Percentiles rank a stretch among this genome's conserved stretches.
phyloP scores from a whole-genome alignment of 495 filamentous ascomycete species.

The Aspergillus diversus region DNA sequence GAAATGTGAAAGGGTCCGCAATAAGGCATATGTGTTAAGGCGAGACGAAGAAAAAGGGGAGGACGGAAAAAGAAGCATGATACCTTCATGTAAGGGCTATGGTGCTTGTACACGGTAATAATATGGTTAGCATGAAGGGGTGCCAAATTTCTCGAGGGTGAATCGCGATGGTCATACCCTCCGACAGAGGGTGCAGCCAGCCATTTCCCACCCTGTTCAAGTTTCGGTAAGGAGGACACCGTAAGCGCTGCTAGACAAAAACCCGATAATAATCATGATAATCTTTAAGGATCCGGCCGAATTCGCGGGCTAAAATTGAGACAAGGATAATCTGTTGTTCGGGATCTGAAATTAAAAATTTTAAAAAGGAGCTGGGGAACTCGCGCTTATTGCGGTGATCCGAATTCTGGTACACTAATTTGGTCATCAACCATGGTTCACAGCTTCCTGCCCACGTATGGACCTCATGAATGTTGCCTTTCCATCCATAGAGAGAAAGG shows the following conservation, averaged over 20 bases:
- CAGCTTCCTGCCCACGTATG: conserved; percentile 5
- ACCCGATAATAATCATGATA: background rate
- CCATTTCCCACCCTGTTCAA: no score
- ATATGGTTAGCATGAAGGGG: background rate
- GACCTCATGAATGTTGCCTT: background rate
- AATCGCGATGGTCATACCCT: no score
- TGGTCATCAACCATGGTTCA: conserved; percentile 26
- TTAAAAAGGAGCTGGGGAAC: background rate
- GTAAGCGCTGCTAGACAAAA: background rate
- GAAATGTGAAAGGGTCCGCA: background rate
- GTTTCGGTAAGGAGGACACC: no score
- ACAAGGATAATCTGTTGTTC: background rate
- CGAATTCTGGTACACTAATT: conserved; percentile 28
- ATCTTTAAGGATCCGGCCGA: background rate
- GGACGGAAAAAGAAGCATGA: background rate
- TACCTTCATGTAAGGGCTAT: background rate
- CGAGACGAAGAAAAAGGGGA: background rate
- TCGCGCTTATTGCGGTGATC: conserved; percentile 14
- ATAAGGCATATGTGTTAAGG: background rate
- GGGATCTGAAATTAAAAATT: background rate
- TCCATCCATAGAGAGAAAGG: no score
- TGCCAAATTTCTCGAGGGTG: no score
- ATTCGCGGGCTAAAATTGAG: conserved; percentile 1
- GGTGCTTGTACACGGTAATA: background rate
- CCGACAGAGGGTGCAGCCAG: no score